Evolutionary conservation across 352 stramenopile genomes (phyloP), one percentile per base, ranked within the genome.

Genomic region (Discostella stelligera): DNA sequence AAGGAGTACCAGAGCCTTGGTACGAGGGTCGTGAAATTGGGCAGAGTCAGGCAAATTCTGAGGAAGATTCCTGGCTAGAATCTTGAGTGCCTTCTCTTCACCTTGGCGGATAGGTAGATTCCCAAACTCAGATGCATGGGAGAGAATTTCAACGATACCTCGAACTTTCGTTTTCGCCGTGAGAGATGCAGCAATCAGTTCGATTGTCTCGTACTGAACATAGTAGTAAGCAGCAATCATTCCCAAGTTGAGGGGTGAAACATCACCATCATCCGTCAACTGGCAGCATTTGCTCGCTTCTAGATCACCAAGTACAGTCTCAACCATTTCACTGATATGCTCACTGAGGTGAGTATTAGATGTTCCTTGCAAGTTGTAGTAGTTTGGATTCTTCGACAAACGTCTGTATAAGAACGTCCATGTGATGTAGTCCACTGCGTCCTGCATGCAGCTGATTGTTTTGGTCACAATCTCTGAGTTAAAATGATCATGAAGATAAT

Each of bases 161-260:
- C 96, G 94, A 60, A 98, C 93, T 89, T 99, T 99, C 5, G 96
- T 98, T 77, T 98, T 97, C 4, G 91, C 94, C 21, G 96, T 98
- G 16, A 99, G 82, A 63, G 95, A 98, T 75, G 95, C 97, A 25
- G 97, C 96, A 79, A 99, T 99, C 25, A 99, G 89, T 83, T 99
- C 97, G 71, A 99, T 98, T 30, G 97, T 99, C 55, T 95, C 98
- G 88, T 99, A 99, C 85, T 98, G 95, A 65, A 99, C 94, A 85
- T 98, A 98, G 86, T 99, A 99, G 88, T 99, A 99, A 0, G 97
- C 95, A 16, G 96, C 96, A 71, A 99, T 99, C 96, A 99, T 99
- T 49, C 98, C 97, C 53, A 99, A 88, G 87, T 99, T 99, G 14
- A 99, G 88, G 4, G 97, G 91, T 41, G 90, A 92, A 37, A 99